Conservation (phyloP, 1,139 yeast genomes). For the Suhomyces panamericanus region DNA sequence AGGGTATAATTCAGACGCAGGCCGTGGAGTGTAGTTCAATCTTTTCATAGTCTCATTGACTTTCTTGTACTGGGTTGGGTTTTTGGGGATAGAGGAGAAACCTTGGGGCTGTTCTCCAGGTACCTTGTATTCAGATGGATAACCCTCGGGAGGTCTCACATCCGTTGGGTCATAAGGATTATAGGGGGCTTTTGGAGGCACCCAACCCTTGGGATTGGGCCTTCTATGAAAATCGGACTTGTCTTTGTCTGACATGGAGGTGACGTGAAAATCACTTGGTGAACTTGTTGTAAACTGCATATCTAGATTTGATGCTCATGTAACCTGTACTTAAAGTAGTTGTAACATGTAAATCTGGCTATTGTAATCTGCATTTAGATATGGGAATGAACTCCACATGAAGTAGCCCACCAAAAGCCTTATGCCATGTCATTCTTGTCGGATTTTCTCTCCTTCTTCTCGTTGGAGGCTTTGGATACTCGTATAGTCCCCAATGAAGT, state of each 20-base stretch:
- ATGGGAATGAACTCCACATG: background rate
- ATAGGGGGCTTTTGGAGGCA: conserved; percentile 78
- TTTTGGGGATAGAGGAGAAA: conserved; percentile 64
- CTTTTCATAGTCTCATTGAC: conserved; percentile 73
- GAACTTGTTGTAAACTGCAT: background rate
- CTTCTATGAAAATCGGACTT: conserved; percentile 45
- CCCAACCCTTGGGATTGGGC: conserved; percentile 83
- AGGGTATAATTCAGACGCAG: conserved; percentile 69
- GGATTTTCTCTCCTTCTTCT: conserved; percentile 48
- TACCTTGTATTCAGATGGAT: conserved; percentile 72
- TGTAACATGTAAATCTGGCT: background rate
- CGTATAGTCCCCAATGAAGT: conserved; percentile 63
- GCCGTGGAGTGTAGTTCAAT: conserved; percentile 78
- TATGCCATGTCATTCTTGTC: conserved; percentile 17
- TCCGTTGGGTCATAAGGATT: conserved; percentile 84
- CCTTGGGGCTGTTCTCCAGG: conserved; percentile 56
- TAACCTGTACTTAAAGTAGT: conserved; percentile 2
- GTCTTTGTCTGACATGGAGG: conserved; percentile 3
- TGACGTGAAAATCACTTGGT: too few species aligned
- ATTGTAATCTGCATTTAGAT: background rate
- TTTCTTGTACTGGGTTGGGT: conserved; percentile 66
- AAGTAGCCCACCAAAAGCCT: background rate
- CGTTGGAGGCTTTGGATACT: conserved; percentile 76
- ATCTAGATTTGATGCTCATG: background rate
- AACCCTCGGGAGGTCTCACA: conserved; percentile 76